Conservation (phyloP, 2,329 filamentous ascomycete genomes). For the Magnaporthales sp. region DNA sequence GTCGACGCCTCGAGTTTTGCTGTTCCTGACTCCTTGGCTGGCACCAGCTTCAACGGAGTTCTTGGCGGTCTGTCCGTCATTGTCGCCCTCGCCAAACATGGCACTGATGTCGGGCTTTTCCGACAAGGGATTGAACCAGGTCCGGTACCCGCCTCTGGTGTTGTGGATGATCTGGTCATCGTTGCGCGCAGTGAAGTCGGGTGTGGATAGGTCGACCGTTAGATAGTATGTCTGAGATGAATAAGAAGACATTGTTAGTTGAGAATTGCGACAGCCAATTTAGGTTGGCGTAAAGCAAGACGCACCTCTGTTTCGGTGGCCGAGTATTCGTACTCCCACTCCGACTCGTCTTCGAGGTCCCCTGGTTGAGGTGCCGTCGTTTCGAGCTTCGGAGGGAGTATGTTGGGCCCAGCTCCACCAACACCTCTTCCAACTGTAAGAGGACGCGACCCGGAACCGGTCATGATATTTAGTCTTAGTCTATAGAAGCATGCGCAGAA, state of each 20-base stretch:
- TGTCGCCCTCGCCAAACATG: constrained; percentile 12
- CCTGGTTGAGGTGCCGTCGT: neutral
- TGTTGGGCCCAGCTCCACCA: neutral
- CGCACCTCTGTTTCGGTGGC: constrained; percentile 51
- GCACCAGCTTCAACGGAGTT: neutral
- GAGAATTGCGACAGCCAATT: neutral
- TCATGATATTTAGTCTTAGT: neutral
- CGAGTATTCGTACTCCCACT: constrained; percentile 63
- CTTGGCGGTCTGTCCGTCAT: neutral
- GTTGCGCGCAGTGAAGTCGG: constrained; percentile 40
- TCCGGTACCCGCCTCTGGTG: constrained; percentile 35
- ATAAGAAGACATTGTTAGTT: neutral
- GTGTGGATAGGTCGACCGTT: constrained; percentile 53
- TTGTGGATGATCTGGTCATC: constrained; percentile 28
- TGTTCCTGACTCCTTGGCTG: neutral
- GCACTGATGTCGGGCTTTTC: constrained; percentile 11
- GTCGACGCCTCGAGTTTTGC: neutral
- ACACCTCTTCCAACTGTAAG: neutral
- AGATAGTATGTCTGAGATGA: constrained; percentile 50
- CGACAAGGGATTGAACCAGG: constrained; percentile 24
- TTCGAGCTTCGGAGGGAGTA: neutral
- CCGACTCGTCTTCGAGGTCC: constrained; percentile 21
- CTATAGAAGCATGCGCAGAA: neutral
- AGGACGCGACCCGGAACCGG: neutral
- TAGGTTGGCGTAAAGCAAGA: neutral